Conservation (phyloP, 2,329 filamentous ascomycete genomes). For the Penicillium sp. region DNA sequence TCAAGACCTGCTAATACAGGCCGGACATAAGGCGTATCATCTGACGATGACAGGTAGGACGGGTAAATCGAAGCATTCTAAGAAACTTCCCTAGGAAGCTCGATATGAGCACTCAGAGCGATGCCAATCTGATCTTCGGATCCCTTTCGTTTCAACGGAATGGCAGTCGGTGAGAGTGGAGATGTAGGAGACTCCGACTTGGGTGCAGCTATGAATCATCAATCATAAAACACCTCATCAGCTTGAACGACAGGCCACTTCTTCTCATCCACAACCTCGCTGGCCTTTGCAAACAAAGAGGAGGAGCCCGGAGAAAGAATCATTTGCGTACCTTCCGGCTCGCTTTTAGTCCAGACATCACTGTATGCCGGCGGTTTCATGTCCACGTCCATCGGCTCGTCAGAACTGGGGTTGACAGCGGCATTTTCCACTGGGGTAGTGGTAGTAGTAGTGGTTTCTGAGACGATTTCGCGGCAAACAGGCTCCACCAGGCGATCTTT, state of each 20-base stretch:
- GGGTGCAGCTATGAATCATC: not conserved
- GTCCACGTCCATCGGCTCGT: constrained; percentile 21
- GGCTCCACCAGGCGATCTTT: constrained; percentile 58
- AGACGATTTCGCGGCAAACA: constrained; percentile 46
- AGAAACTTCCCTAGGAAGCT: not conserved
- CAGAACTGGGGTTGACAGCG: constrained; percentile 5
- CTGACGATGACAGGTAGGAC: not conserved
- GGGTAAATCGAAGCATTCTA: not conserved
- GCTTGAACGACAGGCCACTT: constrained; percentile 3
- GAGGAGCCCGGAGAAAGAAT: not conserved
- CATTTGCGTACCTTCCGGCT: constrained; percentile 27
- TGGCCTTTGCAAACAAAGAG: constrained; percentile 13
- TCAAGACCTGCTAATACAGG: not conserved
- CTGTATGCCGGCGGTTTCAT: constrained; percentile 30
- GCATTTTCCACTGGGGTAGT: not conserved
- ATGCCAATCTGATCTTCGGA: constrained; percentile 18
- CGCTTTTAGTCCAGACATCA: constrained; percentile 20
- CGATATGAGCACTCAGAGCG: not conserved
- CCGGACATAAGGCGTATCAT: not conserved
- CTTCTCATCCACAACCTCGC: not conserved
- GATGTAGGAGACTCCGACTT: constrained; percentile 13
- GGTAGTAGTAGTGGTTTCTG: not conserved
- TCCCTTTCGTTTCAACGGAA: constrained; percentile 35
- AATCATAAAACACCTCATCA: constrained; percentile 1
- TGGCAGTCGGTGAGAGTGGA: constrained; percentile 18